Conservation (phyloP, 176 grass and related monocot genomes). For the Eremochloa ophiuroides region DNA sequence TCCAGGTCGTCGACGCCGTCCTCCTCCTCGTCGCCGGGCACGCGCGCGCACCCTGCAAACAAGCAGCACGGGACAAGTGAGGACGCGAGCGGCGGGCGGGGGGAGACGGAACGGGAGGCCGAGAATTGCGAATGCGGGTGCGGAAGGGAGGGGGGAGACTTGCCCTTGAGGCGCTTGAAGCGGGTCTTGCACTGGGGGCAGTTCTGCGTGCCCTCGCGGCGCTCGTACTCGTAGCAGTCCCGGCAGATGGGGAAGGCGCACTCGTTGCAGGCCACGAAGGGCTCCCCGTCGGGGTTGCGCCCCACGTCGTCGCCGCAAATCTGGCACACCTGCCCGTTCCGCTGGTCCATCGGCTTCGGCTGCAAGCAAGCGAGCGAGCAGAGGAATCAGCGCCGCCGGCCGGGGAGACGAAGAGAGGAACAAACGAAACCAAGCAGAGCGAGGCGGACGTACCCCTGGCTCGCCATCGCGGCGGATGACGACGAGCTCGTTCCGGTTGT, state of each 20-base stretch:
- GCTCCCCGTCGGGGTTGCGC: conserved; percentile 43
- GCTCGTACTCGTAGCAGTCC: conserved; percentile 74
- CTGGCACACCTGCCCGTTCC: conserved; percentile 38
- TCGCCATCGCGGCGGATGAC: conserved; percentile 63
- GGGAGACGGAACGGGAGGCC: background rate
- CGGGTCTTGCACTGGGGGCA: conserved; percentile 72
- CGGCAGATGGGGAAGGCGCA: conserved; percentile 74
- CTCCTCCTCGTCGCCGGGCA: conserved; percentile 89
- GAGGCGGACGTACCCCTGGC: background rate
- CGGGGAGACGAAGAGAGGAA: background rate
- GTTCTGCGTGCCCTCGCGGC: conserved; percentile 63
- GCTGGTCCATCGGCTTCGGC: conserved; percentile 16
- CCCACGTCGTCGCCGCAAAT: conserved; percentile 60
- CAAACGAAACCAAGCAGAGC: background rate
- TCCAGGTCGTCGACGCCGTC: conserved; percentile 84
- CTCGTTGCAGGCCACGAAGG: conserved; percentile 63
- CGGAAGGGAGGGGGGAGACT: background rate
- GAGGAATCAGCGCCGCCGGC: background rate
- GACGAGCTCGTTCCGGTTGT: conserved; percentile 79
- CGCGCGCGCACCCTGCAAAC: conserved; percentile 55
- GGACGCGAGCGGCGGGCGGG: background rate
- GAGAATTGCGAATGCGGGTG: background rate
- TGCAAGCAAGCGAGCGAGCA: background rate
- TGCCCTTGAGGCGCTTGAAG: conserved; percentile 63
- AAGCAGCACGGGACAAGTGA: background rate